Evolutionary conservation across 108 stramenopile genomes (phyloP), one percentile per base, ranked within the genome.

Genomic region (Hondaea fermentalgiana): DNA sequence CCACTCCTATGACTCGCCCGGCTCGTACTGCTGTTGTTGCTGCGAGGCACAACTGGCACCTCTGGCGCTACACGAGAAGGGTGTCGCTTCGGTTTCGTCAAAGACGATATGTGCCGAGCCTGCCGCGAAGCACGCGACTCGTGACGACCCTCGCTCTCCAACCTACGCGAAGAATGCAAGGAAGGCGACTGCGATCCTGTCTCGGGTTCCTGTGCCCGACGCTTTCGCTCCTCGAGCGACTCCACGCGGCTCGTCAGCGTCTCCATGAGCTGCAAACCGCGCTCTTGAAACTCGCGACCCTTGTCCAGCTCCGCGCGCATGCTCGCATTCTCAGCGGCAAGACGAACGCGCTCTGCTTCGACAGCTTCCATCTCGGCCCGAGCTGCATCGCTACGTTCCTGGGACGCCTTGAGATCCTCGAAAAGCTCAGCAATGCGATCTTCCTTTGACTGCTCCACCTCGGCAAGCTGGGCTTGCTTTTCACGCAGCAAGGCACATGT

Each of bases 401-500:
- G 45, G 19, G 76, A 43, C 25, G 49, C 76, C 3, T 53, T 47
- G 45, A 83, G 45, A 12, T 83, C 76, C 28, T 83, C 76, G 16
- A 83, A 83, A 35, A 83, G 76, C 76, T 83, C 76, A 6, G 76
- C 76, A 12, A 83, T 47, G 17, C 76, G 76, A 6, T 83, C 76
- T 23, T 53, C 76, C 49, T 83, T 47, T 12, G 76, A 8, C 51
- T 53, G 76, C 28, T 83, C 76, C 3, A 8, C 49, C 25, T 83
- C 76, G 28, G 49, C 51, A 17, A 83, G 76, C 76, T 83, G 76
- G 16, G 45, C 23, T 23, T 83, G 76, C 76, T 83, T 83, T 12
- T 83, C 76, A 8, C 76, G 45, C 49, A 83, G n/a, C 12, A 83
- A 45, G 6, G 76, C 76, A 23, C 76, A 83, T 6, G 76, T 83